These are phyloP conservation scores for Tilletia walkeri DNA, from an alignment of 1,284 basidiomycete genomes.

Conservation along the genomic window DNA sequence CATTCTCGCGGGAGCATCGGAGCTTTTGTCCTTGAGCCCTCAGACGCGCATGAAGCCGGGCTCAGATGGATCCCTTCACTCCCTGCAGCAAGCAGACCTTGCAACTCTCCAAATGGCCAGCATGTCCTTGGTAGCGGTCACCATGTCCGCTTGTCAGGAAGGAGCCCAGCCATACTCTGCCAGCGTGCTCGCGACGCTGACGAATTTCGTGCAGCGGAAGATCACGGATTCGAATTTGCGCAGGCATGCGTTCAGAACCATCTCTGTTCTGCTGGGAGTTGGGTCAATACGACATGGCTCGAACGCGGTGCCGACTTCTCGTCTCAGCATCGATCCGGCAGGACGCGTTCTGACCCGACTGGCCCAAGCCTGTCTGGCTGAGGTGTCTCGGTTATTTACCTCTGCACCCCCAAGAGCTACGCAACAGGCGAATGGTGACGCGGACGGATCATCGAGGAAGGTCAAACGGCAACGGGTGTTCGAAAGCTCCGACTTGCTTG, in stretches of 20 bases:
- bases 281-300: not conserved
- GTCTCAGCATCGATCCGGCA: constrained; percentile 4
- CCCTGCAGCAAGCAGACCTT: not conserved
- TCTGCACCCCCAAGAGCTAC: not conserved
- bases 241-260: not conserved
- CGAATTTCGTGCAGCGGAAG: not conserved
- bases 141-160: not conserved
- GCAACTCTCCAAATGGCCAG: not conserved
- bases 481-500: not conserved
- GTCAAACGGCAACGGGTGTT: constrained; percentile 5
- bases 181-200: not conserved
- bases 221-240: not conserved
- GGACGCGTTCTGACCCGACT: constrained; percentile 2
- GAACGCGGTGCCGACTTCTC: not conserved
- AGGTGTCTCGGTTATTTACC: not conserved
- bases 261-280: not conserved
- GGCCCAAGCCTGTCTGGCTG: constrained; percentile 2
- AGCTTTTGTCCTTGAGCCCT: not conserved
- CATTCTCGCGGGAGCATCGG: not conserved
- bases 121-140: constrained; percentile 10
- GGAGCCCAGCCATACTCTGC: not conserved
- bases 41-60: constrained; percentile 1
- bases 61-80: not conserved
- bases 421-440: not conserved
- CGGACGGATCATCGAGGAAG: constrained; percentile 7